These are phyloP conservation scores for Poa pratensis DNA, from an alignment of 176 grass and related monocot genomes.

Conservation along the genomic window DNA sequence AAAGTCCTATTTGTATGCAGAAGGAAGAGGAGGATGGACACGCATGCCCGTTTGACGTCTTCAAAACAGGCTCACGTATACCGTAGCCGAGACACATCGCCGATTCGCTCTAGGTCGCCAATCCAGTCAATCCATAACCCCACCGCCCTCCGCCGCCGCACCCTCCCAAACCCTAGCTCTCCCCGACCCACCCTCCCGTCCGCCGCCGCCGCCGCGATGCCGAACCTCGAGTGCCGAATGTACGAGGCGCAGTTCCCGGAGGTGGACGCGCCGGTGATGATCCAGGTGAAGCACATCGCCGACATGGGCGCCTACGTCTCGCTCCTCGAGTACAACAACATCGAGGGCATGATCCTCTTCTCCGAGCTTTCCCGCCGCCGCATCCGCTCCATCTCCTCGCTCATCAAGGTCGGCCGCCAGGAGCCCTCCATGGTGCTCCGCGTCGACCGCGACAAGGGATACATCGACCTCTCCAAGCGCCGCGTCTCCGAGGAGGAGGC, in stretches of 20 bases:
- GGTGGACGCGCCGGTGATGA: conserved; percentile 77
- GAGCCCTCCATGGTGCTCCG: conserved; percentile 96
- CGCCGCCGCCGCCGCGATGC: conserved; percentile 16
- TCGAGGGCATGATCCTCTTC: conserved; percentile 99
- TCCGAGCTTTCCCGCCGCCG: conserved; percentile 93
- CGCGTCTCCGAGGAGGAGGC: conserved; percentile 94
- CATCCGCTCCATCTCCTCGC: conserved; percentile 83
- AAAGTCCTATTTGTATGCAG: too few relatives aligned
- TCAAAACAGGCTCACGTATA: too few relatives aligned
- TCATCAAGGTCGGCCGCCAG: conserved; percentile 98
- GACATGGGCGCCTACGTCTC: conserved; percentile 96
- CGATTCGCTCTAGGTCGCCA: not conserved
- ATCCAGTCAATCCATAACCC: conserved; percentile 30
- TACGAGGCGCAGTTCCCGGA: conserved; percentile 71
- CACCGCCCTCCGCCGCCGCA: conserved; percentile 25
- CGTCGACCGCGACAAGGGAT: conserved; percentile 92
- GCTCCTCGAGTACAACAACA: conserved; percentile 95
- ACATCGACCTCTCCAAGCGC: conserved; percentile 96
- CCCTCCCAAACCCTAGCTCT: conserved; percentile 30
- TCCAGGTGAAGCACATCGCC: conserved; percentile 91
- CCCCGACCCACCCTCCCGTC: not conserved
- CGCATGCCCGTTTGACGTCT: too few relatives aligned
- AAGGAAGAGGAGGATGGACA: too few relatives aligned
- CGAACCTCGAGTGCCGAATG: conserved; percentile 75
- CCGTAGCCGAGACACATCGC: not conserved